These are phyloP conservation scores for Mycena venus DNA, from an alignment of 768 basidiomycete genomes.

Conservation along the genomic window DNA sequence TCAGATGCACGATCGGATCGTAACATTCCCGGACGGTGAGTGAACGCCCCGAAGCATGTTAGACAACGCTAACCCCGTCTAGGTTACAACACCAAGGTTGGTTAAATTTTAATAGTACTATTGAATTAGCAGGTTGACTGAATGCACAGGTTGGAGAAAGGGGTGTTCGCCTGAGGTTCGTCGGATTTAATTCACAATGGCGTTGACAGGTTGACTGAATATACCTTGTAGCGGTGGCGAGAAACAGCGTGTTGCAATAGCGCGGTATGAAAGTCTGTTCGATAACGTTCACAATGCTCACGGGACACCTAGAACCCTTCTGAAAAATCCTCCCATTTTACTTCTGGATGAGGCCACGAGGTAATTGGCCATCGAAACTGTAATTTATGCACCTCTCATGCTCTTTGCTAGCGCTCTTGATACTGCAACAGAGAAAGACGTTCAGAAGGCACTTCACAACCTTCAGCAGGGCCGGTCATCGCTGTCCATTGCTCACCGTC, in stretches of 20 bases:
- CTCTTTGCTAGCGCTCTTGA: conserved; percentile 77
- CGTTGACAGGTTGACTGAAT: not conserved
- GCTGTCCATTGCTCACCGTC: conserved; percentile 84
- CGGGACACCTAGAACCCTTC: conserved; percentile 66
- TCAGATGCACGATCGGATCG: conserved; percentile 89
- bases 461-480: conserved; percentile 81
- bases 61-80: conserved; percentile 5
- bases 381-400: not conserved
- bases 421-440: conserved; percentile 91
- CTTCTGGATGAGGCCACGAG: conserved; percentile 86
- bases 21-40: conserved; percentile 82
- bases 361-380: conserved; percentile 45
- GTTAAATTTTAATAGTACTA: not conserved
- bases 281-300: not conserved
- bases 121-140: not conserved
- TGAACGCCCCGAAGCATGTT: not conserved
- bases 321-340: conserved; percentile 88
- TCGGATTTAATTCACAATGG: not conserved
- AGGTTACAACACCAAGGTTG: conserved; percentile 85
- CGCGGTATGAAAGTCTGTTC: conserved; percentile 41
- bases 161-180: conserved; percentile 74
- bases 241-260: conserved; percentile 91
- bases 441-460: conserved; percentile 89
- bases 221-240: conserved; percentile 73
- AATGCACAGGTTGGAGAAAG: conserved; percentile 72